Evolutionary conservation across 305 asterid genomes (phyloP).

Genomic region (Plantago rigida): DNA sequence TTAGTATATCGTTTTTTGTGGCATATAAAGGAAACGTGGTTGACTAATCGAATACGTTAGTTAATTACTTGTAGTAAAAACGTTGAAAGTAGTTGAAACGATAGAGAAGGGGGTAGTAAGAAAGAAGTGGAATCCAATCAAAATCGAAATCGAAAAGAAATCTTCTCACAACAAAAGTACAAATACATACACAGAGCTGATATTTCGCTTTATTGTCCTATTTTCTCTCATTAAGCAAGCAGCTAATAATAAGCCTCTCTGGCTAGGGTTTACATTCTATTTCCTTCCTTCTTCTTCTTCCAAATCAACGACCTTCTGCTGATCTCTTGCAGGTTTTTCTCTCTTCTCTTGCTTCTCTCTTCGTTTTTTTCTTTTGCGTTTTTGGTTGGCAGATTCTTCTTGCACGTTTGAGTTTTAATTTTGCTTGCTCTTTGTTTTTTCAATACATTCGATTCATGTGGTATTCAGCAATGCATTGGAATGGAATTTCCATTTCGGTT

Average conservation of each 20-base stretch:
- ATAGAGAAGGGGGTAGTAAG: too few species aligned
- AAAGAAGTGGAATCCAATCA: too few species aligned
- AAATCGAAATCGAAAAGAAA: too few species aligned
- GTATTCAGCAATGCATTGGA: not conserved
- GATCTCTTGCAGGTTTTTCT: not conserved
- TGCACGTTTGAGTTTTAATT: not conserved
- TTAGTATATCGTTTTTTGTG: too few species aligned
- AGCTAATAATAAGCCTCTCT: too few species aligned
- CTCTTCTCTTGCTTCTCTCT: not conserved
- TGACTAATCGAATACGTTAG: too few species aligned
- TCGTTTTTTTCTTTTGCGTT: not conserved
- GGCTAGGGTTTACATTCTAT: constrained; percentile 9
- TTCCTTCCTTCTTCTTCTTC: not conserved
- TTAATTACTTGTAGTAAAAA: too few species aligned
- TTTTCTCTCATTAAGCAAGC: constrained; percentile 2
- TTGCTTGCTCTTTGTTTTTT: not conserved
- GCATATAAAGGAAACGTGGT: too few species aligned
- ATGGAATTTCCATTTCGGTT: not conserved
- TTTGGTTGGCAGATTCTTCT: not conserved
- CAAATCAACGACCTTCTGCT: not conserved
- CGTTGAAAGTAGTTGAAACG: too few species aligned
- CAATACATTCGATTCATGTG: not conserved
- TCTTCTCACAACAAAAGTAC: too few species aligned
- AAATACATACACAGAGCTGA: constrained; percentile 1
- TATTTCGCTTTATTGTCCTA: constrained; percentile 15